Percentiles rank a stretch among this genome's conserved stretches.
These are phyloP conservation scores for Trypanosoma rangeli DNA, from an alignment of 208 protist species.

Conservation along the genomic window DNA sequence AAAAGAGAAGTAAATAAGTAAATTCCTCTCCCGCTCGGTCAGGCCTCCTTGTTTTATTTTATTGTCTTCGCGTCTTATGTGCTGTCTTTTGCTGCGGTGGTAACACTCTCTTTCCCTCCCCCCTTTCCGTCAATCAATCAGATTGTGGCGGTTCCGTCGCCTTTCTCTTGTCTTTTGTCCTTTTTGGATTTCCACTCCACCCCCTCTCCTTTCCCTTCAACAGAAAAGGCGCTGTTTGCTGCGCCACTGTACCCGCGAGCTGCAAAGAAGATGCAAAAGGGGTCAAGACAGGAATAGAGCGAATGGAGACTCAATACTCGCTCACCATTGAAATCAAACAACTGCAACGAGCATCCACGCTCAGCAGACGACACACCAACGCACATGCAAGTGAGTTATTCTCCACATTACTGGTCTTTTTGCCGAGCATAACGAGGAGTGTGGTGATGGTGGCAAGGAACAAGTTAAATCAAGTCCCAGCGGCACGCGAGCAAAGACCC, in stretches of 20 bases:
- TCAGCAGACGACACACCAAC: background rate
- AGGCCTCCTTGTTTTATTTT: background rate
- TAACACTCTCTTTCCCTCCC: background rate
- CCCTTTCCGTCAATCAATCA: background rate
- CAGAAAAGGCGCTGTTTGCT: background rate
- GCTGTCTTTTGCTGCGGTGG: background rate
- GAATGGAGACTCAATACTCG: too few relatives aligned
- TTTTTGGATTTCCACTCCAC: background rate
- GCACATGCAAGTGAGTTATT: background rate
- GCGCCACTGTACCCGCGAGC: background rate
- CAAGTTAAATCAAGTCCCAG: background rate
- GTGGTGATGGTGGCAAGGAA: background rate
- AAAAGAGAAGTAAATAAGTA: constrained; percentile 4
- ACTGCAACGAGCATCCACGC: too few relatives aligned
- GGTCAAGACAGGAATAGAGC: background rate
- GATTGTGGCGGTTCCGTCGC: background rate
- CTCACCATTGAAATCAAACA: too few relatives aligned
- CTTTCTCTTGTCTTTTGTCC: background rate
- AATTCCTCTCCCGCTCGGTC: background rate
- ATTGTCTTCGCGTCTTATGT: background rate
- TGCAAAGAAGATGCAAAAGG: background rate
- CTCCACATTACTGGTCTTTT: background rate
- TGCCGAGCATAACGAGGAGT: background rate
- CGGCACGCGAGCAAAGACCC: background rate
- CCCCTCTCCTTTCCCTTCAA: background rate